Conservation (phyloP, 768 basidiomycete species). For the Trametes coccinea region DNA sequence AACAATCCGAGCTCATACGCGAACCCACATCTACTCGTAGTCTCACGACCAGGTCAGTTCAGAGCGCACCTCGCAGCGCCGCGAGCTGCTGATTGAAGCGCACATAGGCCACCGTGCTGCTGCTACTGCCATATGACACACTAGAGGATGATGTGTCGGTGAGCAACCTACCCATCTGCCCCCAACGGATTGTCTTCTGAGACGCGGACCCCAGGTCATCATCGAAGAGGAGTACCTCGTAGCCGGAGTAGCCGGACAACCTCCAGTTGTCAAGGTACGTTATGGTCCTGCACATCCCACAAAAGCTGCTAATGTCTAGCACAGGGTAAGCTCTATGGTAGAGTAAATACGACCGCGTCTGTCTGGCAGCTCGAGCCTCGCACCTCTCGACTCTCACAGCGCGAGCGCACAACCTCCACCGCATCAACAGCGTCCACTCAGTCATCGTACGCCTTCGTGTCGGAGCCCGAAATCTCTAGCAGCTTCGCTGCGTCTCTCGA, state of each 20-base stretch:
- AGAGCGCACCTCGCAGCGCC: not conserved
- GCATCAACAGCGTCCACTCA: conserved; percentile 74
- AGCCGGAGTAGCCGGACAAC: conserved; percentile 69
- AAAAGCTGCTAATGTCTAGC: not conserved
- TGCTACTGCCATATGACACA: conserved; percentile 71
- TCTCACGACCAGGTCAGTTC: conserved; percentile 80
- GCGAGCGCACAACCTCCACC: conserved; percentile 76
- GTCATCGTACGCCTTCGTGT: conserved; percentile 80
- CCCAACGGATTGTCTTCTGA: conserved; percentile 3
- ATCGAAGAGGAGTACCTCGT: conserved; percentile 73
- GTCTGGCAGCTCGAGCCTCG: conserved; percentile 83
- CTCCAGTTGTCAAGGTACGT: conserved; percentile 72
- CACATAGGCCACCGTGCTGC: conserved; percentile 69
- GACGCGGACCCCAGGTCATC: conserved; percentile 49
- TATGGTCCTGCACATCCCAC: not conserved
- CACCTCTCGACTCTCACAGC: conserved; percentile 48
- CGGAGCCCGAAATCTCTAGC: conserved; percentile 84
- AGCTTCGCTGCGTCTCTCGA: conserved; percentile 83
- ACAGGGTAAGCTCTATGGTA: conserved; percentile 74
- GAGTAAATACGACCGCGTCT: conserved; percentile 63
- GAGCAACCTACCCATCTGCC: conserved; percentile 27
- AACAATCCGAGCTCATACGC: conserved; percentile 7
- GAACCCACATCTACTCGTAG: conserved; percentile 36
- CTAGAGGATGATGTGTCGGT: conserved; percentile 73
- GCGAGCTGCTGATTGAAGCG: conserved; percentile 13